Percentiles rank a stretch among this genome's conserved stretches.
Conservation (phyloP, 2,329 filamentous ascomycete species). For the Periconia sp. region DNA sequence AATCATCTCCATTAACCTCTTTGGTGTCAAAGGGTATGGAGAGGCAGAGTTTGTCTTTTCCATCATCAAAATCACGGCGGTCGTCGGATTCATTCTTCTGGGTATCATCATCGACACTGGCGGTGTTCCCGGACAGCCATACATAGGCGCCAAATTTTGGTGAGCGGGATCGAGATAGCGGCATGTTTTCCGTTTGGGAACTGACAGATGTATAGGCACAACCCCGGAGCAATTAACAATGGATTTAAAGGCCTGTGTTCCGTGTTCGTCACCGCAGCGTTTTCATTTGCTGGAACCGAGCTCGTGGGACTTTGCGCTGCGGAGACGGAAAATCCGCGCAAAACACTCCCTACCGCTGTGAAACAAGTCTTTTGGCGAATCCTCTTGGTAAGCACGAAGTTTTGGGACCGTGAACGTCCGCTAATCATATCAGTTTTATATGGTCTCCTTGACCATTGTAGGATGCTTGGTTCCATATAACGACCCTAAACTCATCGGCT, state of each 20-base stretch:
- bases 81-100: slow-evolving; percentile 83
- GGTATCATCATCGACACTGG: slow-evolving; percentile 81
- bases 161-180: slow-evolving; percentile 1
- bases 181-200: not conserved
- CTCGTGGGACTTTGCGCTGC: slow-evolving; percentile 76
- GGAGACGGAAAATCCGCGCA: slow-evolving; percentile 73
- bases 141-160: slow-evolving; percentile 81
- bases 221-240: slow-evolving; percentile 77
- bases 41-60: slow-evolving; percentile 86
- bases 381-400: slow-evolving; percentile 51
- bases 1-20: slow-evolving; percentile 75
- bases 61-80: slow-evolving; percentile 77
- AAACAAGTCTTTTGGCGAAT: slow-evolving; percentile 96
- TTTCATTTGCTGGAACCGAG: slow-evolving; percentile 72
- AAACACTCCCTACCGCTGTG: slow-evolving; percentile 80
- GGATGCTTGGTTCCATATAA: slow-evolving; percentile 76
- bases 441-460: slow-evolving; percentile 75
- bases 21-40: slow-evolving; percentile 81
- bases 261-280: slow-evolving; percentile 73
- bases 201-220: slow-evolving; percentile 29
- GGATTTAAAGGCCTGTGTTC: slow-evolving; percentile 76
- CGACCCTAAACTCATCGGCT: slow-evolving; percentile 61
- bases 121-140: slow-evolving; percentile 61
- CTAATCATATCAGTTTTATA: slow-evolving; percentile 62
- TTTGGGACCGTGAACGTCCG: not conserved